Evolutionary conservation across 805 yeast genomes (phyloP).

Genomic region (Kluyveromyces dobzhanskii): DNA sequence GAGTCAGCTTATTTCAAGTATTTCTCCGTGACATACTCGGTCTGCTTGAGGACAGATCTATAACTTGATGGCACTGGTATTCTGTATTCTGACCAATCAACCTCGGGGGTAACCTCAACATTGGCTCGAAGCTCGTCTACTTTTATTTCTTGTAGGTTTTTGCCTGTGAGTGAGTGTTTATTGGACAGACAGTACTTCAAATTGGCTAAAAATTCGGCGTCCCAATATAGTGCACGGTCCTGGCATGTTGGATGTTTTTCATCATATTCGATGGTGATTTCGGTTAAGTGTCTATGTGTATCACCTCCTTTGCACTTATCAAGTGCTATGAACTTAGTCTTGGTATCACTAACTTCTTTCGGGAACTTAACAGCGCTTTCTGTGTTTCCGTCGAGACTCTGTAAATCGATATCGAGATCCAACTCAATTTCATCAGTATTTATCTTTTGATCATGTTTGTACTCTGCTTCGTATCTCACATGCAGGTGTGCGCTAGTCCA

Average conservation of each 20-base stretch:
- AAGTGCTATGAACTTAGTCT: conserved; percentile 60
- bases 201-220: conserved; percentile 30
- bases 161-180: not conserved
- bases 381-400: conserved; percentile 8
- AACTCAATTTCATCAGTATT: conserved; percentile 27
- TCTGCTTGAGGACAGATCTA: not conserved
- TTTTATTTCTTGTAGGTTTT: conserved; percentile 1
- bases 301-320: conserved; percentile 74
- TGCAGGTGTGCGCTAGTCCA: conserved; percentile 95
- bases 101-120: not conserved
- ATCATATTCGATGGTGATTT: conserved; percentile 36
- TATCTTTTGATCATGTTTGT: conserved; percentile 30
- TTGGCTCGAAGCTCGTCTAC: conserved; percentile 3
- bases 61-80: not conserved
- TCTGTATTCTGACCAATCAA: conserved; percentile 6
- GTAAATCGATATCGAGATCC: conserved; percentile 24
- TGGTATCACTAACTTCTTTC: conserved; percentile 12
- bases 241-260: conserved; percentile 17
- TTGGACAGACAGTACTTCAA: conserved; percentile 7
- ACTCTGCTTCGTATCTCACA: conserved; percentile 54
- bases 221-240: conserved; percentile 24
- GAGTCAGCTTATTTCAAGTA: no score
- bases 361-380: not conserved
- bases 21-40: not conserved
- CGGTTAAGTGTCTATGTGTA: conserved; percentile 38